Conservation (phyloP, 192 early-diverging fungal genomes). For the Lobosporangium transversale region DNA sequence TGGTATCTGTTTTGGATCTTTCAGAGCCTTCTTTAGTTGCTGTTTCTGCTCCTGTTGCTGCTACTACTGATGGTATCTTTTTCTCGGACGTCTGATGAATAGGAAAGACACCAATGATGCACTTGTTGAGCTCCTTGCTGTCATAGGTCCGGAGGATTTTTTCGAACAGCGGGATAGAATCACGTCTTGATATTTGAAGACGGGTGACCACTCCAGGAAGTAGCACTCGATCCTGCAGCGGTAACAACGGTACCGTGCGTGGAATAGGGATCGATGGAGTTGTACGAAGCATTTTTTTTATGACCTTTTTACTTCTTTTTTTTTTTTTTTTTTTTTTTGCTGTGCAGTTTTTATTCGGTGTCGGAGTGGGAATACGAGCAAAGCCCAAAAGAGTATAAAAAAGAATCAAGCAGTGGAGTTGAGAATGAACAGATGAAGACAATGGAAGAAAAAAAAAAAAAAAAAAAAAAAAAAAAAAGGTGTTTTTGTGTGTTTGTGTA, state of each 20-base stretch:
- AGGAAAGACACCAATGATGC: conserved; percentile 58
- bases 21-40: conserved; percentile 12
- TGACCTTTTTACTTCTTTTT: too few species aligned
- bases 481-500: too few species aligned
- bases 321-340: too few species aligned
- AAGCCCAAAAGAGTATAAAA: too few species aligned
- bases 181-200: conserved; percentile 64
- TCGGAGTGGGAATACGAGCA: too few species aligned
- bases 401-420: too few species aligned
- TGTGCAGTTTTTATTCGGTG: too few species aligned
- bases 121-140: conserved; percentile 48
- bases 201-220: conserved; percentile 72
- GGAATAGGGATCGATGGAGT: conserved; percentile 52
- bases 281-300: conserved; percentile 30
- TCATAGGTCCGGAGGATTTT: conserved; percentile 54
- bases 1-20: not conserved
- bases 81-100: not conserved
- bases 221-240: conserved; percentile 66
- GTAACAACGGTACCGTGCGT: conserved; percentile 58
- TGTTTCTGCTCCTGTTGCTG: not conserved
- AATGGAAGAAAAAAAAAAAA: too few species aligned
- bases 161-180: conserved; percentile 64
- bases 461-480: too few species aligned
- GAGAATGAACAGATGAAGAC: too few species aligned
- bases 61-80: not conserved